A percentile compares a stretch with the other conserved stretches of the same genome.
Conservation (phyloP, 345 rosid genomes). For the Excoecaria cochinchinensis region DNA sequence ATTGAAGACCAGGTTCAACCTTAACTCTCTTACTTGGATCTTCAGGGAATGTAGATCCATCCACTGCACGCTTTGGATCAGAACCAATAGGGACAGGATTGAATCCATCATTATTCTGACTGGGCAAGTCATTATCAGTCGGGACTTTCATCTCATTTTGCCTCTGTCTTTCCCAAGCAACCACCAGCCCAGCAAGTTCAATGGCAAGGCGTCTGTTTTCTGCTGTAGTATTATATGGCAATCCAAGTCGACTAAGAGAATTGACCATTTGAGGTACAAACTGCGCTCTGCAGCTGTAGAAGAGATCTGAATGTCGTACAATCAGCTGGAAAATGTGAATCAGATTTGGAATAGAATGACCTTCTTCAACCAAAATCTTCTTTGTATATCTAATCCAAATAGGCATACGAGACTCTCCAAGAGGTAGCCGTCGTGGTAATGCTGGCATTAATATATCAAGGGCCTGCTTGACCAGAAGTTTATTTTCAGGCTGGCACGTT, state of each 20-base stretch:
- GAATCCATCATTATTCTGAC: slow-evolving; percentile 57
- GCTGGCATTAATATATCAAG: slow-evolving; percentile 99
- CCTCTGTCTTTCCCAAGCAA: slow-evolving; percentile 97
- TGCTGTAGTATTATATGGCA: slow-evolving; percentile 87
- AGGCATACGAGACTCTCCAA: slow-evolving; percentile 97
- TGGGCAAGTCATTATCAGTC: slow-evolving; percentile 62
- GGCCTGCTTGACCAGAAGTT: slow-evolving; percentile 96
- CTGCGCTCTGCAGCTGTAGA: slow-evolving; percentile 96
- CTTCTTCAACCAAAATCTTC: slow-evolving; percentile 97
- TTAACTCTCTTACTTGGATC: slow-evolving; percentile 84
- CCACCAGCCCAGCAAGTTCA: slow-evolving; percentile 99
- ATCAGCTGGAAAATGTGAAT: slow-evolving; percentile 98
- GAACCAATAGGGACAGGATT: slow-evolving; percentile 46
- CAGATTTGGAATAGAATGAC: slow-evolving; percentile 92
- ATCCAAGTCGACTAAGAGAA: slow-evolving; percentile 94
- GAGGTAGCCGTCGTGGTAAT: slow-evolving; percentile 90
- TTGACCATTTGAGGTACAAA: slow-evolving; percentile 99
- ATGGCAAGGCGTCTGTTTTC: slow-evolving; percentile 98
- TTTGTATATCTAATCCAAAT: slow-evolving; percentile 98
- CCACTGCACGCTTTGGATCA: slow-evolving; percentile 74
- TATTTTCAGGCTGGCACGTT: slow-evolving; percentile 98
- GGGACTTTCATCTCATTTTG: slow-evolving; percentile 81
- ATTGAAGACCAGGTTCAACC: slow-evolving; percentile 95
- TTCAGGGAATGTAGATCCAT: slow-evolving; percentile 76
- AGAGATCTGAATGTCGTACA: slow-evolving; percentile 96